A percentile compares a stretch with the other conserved stretches of the same genome.
Conservation (phyloP, 352 stramenopile genomes). For the Phytophthora nicotianae region DNA sequence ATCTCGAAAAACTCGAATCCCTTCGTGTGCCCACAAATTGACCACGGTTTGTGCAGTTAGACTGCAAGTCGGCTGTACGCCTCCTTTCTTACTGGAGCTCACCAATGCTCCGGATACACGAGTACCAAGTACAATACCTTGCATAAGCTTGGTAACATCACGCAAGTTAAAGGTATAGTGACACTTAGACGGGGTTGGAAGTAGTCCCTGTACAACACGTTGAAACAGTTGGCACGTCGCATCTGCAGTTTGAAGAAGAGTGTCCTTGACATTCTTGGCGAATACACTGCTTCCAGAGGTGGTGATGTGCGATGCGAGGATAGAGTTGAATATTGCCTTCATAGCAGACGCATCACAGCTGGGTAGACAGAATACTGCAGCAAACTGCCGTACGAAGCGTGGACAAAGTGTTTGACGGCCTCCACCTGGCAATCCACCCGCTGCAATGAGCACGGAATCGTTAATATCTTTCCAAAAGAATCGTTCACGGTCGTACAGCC, state of each 20-base stretch:
- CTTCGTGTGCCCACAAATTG: conserved; percentile 91
- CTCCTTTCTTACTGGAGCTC: conserved; percentile 8
- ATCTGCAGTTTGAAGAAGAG: conserved; percentile 56
- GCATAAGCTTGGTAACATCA: conserved; percentile 80
- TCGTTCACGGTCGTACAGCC: conserved; percentile 83
- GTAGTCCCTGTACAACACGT: conserved; percentile 52
- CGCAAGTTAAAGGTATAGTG: conserved; percentile 88
- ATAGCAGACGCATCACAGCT: conserved; percentile 77
- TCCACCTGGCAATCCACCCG: conserved; percentile 62
- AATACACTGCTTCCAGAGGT: conserved; percentile 23
- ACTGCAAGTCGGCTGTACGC: neutral
- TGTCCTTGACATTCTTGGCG: conserved; percentile 58
- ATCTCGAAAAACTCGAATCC: conserved; percentile 92
- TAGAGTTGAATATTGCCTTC: conserved; percentile 89
- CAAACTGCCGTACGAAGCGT: conserved; percentile 77
- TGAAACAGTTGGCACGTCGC: conserved; percentile 69
- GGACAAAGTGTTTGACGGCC: conserved; percentile 60
- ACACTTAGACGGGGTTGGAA: conserved; percentile 81
- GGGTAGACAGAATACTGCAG: conserved; percentile 69
- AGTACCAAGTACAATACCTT: conserved; percentile 76
- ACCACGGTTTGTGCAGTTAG: conserved; percentile 55
- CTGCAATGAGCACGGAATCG: conserved; percentile 68
- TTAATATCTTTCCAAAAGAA: conserved; percentile 86
- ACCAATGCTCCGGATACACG: conserved; percentile 21
- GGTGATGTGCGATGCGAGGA: conserved; percentile 68